Base-by-base conservation (phyloP, 2,329 filamentous ascomycete species). In the Penicillium sp. region DNA sequence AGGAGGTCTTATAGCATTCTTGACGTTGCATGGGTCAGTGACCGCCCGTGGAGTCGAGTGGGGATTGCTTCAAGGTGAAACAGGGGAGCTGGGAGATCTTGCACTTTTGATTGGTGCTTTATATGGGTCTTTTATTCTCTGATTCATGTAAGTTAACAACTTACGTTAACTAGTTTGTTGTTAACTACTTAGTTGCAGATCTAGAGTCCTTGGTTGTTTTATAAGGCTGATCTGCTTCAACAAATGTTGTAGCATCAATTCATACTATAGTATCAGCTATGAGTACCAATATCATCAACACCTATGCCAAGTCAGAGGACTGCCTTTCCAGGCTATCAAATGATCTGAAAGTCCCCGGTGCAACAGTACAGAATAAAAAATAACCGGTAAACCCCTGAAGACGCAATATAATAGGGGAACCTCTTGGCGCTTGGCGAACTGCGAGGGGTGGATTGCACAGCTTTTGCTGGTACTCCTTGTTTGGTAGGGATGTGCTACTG, bases 1-100 rank as follows among this genome's bases (percentile, higher is more conserved):
- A 40, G 46, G 40, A 48, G 34, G 36, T 46, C 42, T 51, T 51
- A 51, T 51, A 51, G 36, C 49, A 51, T 51, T 51, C 49, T 27
- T 38, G 18, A 27, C 37, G 26, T 37, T 34, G 27, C 9, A 14
- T 23, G n/a, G 27, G 36, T 28, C 31, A 24, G 20, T 14, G 35
- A 27, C 38, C 29, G 38, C 35, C 18, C 32, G 39, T 46, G 44
- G 44, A 42, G 39, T 3, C 35, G 34, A n/a, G 38, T 26, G 44
- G 26, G 26, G 29, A 37, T 31, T 27, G 9, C 20, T 16, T 27
- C 14, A 23, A 46, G 32, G 26, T 27, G 34, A 38, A 32, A 42
- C 44, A 37, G 16, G 44, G 44, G 39, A n/a, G 34, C 34, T 34
- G 31, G 18, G 31, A 34, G 31, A 34, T 18, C 9, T 5, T 34